These are phyloP conservation scores for Lasiosphaeria ovina DNA, from an alignment of 495 filamentous ascomycete species.

Conservation along the genomic window DNA sequence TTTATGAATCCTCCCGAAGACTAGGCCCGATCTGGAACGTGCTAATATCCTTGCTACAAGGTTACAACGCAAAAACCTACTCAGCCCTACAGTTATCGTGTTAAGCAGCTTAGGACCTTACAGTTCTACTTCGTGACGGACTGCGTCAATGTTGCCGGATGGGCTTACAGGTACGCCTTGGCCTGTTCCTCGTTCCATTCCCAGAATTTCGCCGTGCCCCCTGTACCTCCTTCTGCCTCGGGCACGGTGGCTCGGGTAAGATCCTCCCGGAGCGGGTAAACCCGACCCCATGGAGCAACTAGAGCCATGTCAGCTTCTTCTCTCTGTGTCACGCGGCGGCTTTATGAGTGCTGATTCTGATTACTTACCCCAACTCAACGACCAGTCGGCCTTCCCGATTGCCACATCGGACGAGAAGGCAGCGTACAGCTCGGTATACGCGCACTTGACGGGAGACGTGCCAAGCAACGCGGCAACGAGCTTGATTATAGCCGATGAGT, in stretches of 20 bases:
- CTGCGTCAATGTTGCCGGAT: too few species aligned
- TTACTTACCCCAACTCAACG: constrained; percentile 12
- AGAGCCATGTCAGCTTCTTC: not conserved
- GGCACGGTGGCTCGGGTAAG: not conserved
- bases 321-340: too few species aligned
- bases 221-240: not conserved
- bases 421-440: constrained; percentile 48
- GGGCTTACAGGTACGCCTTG: not conserved
- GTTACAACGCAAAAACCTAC: too few species aligned
- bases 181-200: not conserved
- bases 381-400: constrained; percentile 23
- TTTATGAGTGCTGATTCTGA: too few species aligned
- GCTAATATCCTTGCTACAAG: too few species aligned
- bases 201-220: not conserved
- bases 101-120: too few species aligned
- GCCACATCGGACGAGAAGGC: constrained; percentile 36
- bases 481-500: constrained; percentile 2
- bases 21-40: too few species aligned
- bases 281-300: not conserved
- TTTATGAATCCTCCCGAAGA: too few species aligned
- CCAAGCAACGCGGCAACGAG: constrained; percentile 11
- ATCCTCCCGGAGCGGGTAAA: not conserved
- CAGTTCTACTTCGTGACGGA: too few species aligned
- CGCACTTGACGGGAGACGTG: constrained; percentile 36
- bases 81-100: too few species aligned